A percentile compares a stretch with the other conserved stretches of the same genome.
Conservation (phyloP, 805 yeast genomes). For the Barnettozyma siamensis region DNA sequence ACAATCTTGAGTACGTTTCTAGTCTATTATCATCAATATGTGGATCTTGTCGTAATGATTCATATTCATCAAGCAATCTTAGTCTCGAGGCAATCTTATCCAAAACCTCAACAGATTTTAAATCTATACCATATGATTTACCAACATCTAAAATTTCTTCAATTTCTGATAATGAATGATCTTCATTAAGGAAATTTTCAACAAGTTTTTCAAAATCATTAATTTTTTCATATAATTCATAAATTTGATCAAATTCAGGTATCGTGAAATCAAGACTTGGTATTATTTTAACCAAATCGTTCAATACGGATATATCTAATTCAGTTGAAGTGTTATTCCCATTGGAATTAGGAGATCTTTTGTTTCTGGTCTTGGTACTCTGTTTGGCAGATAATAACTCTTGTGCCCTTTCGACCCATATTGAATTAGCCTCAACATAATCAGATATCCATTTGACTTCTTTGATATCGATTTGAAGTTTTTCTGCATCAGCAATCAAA, state of each 20-base stretch:
- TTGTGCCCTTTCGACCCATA: conserved; percentile 53
- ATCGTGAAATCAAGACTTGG: conserved; percentile 45
- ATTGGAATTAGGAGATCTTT: conserved; percentile 3
- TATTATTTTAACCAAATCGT: conserved; percentile 37
- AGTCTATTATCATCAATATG: conserved; percentile 4
- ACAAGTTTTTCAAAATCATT: conserved; percentile 45
- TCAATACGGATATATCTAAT: conserved; percentile 10
- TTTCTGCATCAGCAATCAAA: conserved; percentile 51
- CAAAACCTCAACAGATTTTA: conserved; percentile 41
- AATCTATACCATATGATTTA: conserved; percentile 48
- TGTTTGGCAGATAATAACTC: conserved; percentile 33
- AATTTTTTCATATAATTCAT: conserved; percentile 48
- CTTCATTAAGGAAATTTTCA: conserved; percentile 30
- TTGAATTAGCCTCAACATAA: conserved; percentile 40
- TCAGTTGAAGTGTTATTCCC: conserved; percentile 10
- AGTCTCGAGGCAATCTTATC: conserved; percentile 33
- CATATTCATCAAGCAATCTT: conserved; percentile 33
- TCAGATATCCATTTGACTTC: conserved; percentile 32
- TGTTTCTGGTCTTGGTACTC: conserved; percentile 36
- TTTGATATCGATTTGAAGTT: conserved; percentile 36
- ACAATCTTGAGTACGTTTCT: conserved; percentile 17
- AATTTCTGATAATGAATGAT: conserved; percentile 37
- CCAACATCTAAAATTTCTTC: conserved; percentile 53
- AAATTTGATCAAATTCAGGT: conserved; percentile 55
- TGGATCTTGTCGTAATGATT: conserved; percentile 13